Percentiles rank a stretch among this genome's conserved stretches.
Conservation (phyloP, 23 red algal species). For the Gracilaria vermiculophylla region DNA sequence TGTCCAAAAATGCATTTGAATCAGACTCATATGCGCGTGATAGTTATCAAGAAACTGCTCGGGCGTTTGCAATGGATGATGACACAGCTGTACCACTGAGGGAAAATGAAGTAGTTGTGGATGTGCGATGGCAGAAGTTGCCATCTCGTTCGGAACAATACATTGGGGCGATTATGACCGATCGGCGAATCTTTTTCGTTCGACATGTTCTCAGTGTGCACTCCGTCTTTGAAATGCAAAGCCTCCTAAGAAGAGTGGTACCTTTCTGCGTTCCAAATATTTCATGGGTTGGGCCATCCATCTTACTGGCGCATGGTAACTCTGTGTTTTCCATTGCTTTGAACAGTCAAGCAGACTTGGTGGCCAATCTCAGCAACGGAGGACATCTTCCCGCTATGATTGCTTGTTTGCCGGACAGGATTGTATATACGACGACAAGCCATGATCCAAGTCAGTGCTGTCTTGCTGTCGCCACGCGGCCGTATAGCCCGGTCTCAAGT, state of each 20-base stretch:
- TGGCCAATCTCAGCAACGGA: conserved; percentile 53
- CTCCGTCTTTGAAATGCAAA: conserved; percentile 46
- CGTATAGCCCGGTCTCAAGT: conserved; percentile 30
- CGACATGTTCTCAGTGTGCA: conserved; percentile 12
- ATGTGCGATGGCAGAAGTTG: conserved; percentile 66
- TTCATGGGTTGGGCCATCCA: conserved; percentile 47
- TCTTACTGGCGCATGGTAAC: conserved; percentile 45
- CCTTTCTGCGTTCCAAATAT: conserved; percentile 31
- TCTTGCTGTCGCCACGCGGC: conserved; percentile 40
- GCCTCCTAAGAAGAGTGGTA: not conserved
- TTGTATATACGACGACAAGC: conserved; percentile 42
- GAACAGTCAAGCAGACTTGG: conserved; percentile 34
- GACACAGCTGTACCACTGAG: conserved; percentile 6
- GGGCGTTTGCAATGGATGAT: not conserved
- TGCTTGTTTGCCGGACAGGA: conserved; percentile 50
- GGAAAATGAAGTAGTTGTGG: conserved; percentile 47
- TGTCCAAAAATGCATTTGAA: conserved; percentile 37
- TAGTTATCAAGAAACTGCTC: not conserved
- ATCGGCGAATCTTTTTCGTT: conserved; percentile 47
- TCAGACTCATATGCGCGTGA: not conserved
- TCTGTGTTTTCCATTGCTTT: conserved; percentile 44
- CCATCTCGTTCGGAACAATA: conserved; percentile 10
- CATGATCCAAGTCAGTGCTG: not conserved
- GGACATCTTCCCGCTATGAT: conserved; percentile 7
- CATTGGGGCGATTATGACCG: conserved; percentile 62